These are phyloP conservation scores for Heterobasidion irregulare DNA, from an alignment of 1,284 basidiomycete genomes.

Conservation along the genomic window DNA sequence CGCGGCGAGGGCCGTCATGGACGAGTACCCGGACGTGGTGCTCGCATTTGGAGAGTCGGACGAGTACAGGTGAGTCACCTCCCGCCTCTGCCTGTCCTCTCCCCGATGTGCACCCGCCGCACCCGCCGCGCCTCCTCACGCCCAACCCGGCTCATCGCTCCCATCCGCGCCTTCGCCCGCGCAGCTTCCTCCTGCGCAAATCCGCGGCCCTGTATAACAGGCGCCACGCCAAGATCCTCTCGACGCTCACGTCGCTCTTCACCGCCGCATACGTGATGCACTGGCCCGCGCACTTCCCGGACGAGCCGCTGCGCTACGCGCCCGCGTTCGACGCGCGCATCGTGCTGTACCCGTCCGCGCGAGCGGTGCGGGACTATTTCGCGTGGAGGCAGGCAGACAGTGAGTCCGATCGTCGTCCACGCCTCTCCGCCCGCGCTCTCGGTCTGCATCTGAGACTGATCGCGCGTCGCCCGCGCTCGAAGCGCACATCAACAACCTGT, in stretches of 20 bases:
- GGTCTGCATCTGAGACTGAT: slow-evolving; percentile 1
- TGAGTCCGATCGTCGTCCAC: slow-evolving; percentile 31
- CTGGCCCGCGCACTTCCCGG: slow-evolving; percentile 78
- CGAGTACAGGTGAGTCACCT: slow-evolving; percentile 77
- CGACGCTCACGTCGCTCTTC: slow-evolving; percentile 86
- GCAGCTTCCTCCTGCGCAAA: slow-evolving; percentile 81
- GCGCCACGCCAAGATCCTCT: slow-evolving; percentile 83
- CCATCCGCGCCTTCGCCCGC: too few relatives aligned
- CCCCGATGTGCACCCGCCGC: neutral
- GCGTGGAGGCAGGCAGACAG: slow-evolving; percentile 95
- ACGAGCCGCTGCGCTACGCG: slow-evolving; percentile 64
- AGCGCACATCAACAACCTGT: slow-evolving; percentile 98
- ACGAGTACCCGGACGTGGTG: slow-evolving; percentile 74
- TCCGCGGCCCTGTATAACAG: slow-evolving; percentile 77
- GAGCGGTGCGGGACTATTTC: slow-evolving; percentile 87
- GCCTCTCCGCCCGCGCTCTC: neutral
- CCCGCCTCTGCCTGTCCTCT: neutral
- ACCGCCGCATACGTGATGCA: slow-evolving; percentile 88
- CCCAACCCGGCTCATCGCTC: neutral
- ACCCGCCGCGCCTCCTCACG: neutral
- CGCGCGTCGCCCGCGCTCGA: neutral
- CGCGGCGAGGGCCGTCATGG: slow-evolving; percentile 79
- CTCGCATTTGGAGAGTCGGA: slow-evolving; percentile 95
- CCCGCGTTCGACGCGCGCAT: slow-evolving; percentile 93
- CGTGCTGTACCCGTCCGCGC: slow-evolving; percentile 72